phyloP scores from a whole-genome alignment of 768 basidiomycete genomes.

The Cyclocybe aegerita region DNA sequence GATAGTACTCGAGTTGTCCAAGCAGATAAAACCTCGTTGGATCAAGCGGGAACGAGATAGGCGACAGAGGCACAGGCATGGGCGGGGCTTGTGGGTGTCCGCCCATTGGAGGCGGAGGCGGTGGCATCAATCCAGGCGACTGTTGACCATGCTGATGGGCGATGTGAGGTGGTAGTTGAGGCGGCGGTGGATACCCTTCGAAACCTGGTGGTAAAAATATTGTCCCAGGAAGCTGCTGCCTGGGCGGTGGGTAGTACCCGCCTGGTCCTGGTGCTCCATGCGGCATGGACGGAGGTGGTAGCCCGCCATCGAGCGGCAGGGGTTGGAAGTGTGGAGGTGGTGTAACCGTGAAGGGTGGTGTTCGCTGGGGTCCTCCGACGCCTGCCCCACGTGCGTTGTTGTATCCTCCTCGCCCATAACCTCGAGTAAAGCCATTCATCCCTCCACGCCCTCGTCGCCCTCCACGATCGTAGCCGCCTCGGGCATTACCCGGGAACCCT shows the following conservation, averaged over 20 bases:
- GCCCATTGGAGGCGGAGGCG: conserved; percentile 14
- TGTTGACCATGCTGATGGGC: not conserved
- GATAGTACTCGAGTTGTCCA: conserved; percentile 88
- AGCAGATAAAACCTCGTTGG: conserved; percentile 67
- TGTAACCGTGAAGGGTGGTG: conserved; percentile 26
- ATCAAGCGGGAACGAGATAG: conserved; percentile 59
- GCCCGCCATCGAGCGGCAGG: conserved; percentile 13
- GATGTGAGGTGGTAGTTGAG: conserved; percentile 4
- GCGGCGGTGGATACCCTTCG: conserved; percentile 20
- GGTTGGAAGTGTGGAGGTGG: conserved; percentile 33
- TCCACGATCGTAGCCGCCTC: conserved; percentile 5
- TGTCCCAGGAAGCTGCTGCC: conserved; percentile 13
- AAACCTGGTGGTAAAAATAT: conserved; percentile 30
- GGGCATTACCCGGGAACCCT: not conserved
- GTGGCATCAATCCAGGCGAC: conserved; percentile 1
- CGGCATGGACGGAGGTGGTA: conserved; percentile 8
- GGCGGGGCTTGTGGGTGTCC: conserved; percentile 24
- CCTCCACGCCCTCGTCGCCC: conserved; percentile 12
- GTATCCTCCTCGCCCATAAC: conserved; percentile 4
- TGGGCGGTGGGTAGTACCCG: conserved; percentile 26
- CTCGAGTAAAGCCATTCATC: conserved; percentile 4
- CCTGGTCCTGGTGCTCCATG: conserved; percentile 9
- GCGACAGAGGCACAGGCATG: conserved; percentile 47
- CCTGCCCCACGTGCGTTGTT: not conserved
- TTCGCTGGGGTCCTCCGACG: conserved; percentile 5